Evolutionary conservation across 345 rosid genomes (phyloP), one percentile per base, ranked within the genome.

Genomic region (Lepidium africanum): DNA sequence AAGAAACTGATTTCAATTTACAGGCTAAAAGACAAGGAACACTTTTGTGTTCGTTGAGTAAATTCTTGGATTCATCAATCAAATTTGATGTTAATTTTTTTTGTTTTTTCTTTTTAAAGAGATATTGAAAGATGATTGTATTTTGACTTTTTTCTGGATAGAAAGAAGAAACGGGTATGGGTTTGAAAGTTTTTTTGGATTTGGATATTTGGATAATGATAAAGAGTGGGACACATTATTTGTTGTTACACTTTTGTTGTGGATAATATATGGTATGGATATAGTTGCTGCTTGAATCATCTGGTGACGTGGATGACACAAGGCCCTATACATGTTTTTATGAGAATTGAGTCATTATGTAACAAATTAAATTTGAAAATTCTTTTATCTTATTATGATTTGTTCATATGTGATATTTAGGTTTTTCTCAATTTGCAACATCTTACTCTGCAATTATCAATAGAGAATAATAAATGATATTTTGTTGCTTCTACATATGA

Each of bases 51-150:
- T 71, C 50, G 65, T 56, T 57, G n/a, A 17, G 32, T 57, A 5
- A 14, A 73, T 73, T 73, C 77, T 73, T 66, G 73, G 78, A 74
- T 67, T 67, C 53, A 46, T 60, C 69, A 46, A 60, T 41, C n/a
- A 40, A 59, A 67, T 67, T 67, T 30, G 54, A 33, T 73, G 67
- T 51, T 51, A 59, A 50, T 12, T 65, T 49, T 3, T 6, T 35
- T 48, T 23, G 32, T n/a, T 27, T 37, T 30, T 60, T 41, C 27
- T 16, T 5, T 50, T 12, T 17, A 42, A 38, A 61, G 53, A 17
- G 55, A 57, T 47, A 63, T 47, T 63, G 23, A 14, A 16, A 59
- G 9, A 62, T 38, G 63, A 71, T 72, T 63, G 50, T 30, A 30
- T 52, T 52, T 59, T 70, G 55, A 62, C 41, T 63, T 27, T 58